Evolutionary conservation across 2,329 filamentous ascomycete genomes (phyloP).

Genomic region (Juglanconis oblonga): DNA sequence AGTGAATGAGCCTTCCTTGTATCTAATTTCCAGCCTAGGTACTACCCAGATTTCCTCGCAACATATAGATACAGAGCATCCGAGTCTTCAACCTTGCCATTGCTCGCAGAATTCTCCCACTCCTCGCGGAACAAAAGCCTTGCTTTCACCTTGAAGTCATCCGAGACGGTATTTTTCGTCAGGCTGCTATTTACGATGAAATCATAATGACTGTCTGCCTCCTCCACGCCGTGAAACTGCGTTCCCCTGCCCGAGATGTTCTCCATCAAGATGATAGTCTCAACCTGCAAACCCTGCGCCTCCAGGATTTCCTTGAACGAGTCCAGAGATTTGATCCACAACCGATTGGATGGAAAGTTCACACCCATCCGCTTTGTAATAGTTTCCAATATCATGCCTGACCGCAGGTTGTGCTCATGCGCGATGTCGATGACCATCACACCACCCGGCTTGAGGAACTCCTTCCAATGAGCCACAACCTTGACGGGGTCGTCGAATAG

Average conservation of each 20-base stretch:
- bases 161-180: constrained; percentile 18
- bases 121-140: constrained; percentile 28
- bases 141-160: constrained; percentile 24
- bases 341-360: constrained; percentile 27
- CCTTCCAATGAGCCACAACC: constrained; percentile 28
- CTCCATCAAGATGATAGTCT: constrained; percentile 26
- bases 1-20: too few species aligned
- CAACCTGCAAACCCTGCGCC: constrained; percentile 25
- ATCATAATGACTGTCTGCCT: constrained; percentile 30
- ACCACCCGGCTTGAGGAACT: constrained; percentile 27
- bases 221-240: constrained; percentile 22
- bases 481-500: constrained; percentile 26
- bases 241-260: constrained; percentile 24
- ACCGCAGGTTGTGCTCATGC: constrained; percentile 28
- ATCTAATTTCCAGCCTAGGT: not conserved
- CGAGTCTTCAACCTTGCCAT: constrained; percentile 27
- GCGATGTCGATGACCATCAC: constrained; percentile 31
- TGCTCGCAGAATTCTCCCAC: constrained; percentile 28
- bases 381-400: constrained; percentile 26
- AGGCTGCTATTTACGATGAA: constrained; percentile 22
- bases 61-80: constrained; percentile 31
- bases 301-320: constrained; percentile 29
- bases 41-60: constrained; percentile 19
- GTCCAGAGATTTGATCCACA: constrained; percentile 28
- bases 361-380: constrained; percentile 24